Evolutionary conservation across 2,329 filamentous ascomycete genomes (phyloP).

Genomic region (Pseudogymnoascus pannorum): DNA sequence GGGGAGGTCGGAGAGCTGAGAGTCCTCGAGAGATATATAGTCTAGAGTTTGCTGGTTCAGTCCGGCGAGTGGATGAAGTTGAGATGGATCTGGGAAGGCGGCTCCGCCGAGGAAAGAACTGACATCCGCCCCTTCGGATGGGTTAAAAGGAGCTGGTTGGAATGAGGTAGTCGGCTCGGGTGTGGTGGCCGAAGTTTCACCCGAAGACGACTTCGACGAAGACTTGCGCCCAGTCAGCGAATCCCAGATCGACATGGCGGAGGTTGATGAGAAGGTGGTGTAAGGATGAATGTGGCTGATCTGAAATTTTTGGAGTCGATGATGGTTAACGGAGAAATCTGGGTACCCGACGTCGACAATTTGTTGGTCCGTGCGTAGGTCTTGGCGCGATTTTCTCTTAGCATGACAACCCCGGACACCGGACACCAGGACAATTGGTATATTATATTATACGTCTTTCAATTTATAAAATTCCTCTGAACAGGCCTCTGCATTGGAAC

Average conservation of each 20-base stretch:
- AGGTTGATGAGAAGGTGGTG: slow-evolving; percentile 12
- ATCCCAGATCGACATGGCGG: slow-evolving; percentile 33
- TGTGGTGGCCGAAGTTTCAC: slow-evolving; percentile 15
- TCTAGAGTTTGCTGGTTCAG: slow-evolving; percentile 89
- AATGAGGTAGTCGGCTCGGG: slow-evolving; percentile 33
- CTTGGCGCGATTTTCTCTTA: slow-evolving; percentile 8
- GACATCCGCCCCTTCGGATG: slow-evolving; percentile 68
- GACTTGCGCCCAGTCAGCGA: slow-evolving; percentile 32
- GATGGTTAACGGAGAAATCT: slow-evolving; percentile 9
- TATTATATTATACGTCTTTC: slow-evolving; percentile 3
- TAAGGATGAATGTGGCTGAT: not conserved
- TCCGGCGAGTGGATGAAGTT: slow-evolving; percentile 87
- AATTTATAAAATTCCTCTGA: not conserved
- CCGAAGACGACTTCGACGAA: slow-evolving; percentile 22
- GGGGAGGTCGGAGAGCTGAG: slow-evolving; percentile 75
- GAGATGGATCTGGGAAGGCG: slow-evolving; percentile 74
- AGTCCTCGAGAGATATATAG: slow-evolving; percentile 91
- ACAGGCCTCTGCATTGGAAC: not conserved
- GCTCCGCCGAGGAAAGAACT: slow-evolving; percentile 76
- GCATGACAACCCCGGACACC: slow-evolving; percentile 1
- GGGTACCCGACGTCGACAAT: slow-evolving; percentile 5
- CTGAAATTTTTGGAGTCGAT: slow-evolving; percentile 19
- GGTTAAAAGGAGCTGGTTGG: slow-evolving; percentile 58
- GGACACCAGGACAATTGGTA: not conserved
- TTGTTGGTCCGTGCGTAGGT: not conserved